Percentiles rank a stretch among this genome's conserved stretches.
phyloP scores from a whole-genome alignment of 176 grass and related monocot genomes.

The Elaeis guineensis region DNA sequence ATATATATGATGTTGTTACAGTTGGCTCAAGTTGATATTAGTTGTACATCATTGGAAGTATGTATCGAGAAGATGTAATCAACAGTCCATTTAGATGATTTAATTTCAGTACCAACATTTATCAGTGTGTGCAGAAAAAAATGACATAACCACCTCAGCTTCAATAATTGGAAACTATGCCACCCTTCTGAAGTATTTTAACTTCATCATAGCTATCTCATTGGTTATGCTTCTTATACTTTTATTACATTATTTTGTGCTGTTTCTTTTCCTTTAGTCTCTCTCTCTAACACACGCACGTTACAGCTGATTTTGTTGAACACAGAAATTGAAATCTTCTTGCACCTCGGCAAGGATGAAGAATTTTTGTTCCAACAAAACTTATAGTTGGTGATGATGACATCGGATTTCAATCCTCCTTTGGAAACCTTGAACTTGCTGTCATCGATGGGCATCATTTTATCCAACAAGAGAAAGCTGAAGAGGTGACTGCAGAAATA shows the following conservation, averaged over 20 bases:
- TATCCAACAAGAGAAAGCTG: constrained; percentile 50
- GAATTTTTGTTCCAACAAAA: constrained; percentile 43
- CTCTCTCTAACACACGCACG: background rate
- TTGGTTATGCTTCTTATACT: no score
- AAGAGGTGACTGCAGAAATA: constrained; percentile 42
- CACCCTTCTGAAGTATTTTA: no score
- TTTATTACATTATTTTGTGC: background rate
- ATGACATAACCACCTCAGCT: no score
- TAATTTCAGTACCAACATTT: no score
- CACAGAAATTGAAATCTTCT: constrained; percentile 44
- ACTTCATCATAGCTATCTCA: no score
- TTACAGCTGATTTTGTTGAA: background rate
- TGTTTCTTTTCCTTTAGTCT: background rate
- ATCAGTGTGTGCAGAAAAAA: no score
- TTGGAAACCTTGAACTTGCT: constrained; percentile 30
- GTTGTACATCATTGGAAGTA: no score
- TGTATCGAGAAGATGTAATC: no score
- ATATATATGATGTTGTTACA: no score
- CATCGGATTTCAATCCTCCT: constrained; percentile 21
- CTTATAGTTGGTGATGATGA: constrained; percentile 41
- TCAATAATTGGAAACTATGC: no score
- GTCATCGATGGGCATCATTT: constrained; percentile 49
- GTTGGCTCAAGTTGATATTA: no score
- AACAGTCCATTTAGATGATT: no score
- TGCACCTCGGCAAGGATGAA: constrained; percentile 39